Conservation (phyloP, 2,329 filamentous ascomycete species). For the Hypoxylon sp. region DNA sequence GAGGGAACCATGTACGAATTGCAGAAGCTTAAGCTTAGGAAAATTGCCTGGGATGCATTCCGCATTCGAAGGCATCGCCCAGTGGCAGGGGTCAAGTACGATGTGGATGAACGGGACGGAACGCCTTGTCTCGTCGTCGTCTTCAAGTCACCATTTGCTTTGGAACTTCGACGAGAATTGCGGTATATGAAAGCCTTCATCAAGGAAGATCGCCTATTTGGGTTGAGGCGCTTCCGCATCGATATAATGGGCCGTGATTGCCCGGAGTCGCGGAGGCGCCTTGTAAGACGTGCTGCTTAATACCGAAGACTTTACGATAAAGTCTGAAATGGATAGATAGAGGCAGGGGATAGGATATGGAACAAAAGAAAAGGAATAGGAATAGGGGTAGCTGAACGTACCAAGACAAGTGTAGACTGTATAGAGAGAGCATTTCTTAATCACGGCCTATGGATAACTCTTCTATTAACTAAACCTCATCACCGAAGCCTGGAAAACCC, state of each 20-base stretch:
- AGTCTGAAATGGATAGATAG: neutral
- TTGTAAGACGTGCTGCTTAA: neutral
- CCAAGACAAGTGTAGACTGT: too few species aligned
- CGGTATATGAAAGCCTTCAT: neutral
- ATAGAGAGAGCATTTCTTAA: too few species aligned
- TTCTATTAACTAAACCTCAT: too few species aligned
- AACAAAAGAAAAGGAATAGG: too few species aligned
- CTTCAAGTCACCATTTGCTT: neutral
- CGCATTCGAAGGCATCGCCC: neutral
- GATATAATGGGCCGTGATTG: neutral
- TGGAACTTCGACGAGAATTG: neutral
- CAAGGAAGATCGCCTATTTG: neutral
- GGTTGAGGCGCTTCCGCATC: constrained; percentile 1
- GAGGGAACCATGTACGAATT: neutral
- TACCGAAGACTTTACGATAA: neutral
- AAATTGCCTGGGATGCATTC: constrained; percentile 1
- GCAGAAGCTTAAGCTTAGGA: neutral
- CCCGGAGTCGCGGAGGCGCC: neutral
- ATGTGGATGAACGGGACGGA: neutral
- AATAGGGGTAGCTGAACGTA: too few species aligned
- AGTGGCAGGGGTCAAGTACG: neutral
- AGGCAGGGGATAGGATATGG: too few species aligned
- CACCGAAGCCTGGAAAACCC: too few species aligned
- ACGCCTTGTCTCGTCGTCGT: constrained; percentile 4
- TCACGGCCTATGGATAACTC: too few species aligned